Percentiles rank a stretch among this genome's conserved stretches.
Conservation (phyloP, 768 basidiomycete species). For the Mycena latifolia region DNA sequence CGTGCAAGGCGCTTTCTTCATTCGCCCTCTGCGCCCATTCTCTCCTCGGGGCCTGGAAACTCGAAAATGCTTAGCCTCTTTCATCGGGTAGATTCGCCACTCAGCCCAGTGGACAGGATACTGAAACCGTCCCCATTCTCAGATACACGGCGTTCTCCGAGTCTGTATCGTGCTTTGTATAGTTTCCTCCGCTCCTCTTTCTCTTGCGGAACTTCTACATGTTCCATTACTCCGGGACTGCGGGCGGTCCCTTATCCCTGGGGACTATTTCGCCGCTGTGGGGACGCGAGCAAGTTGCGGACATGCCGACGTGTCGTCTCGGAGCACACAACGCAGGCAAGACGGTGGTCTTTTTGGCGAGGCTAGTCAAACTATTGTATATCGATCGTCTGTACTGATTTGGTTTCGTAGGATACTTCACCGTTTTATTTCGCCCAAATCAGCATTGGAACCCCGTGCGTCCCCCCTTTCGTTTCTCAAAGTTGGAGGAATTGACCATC, state of each 20-base stretch:
- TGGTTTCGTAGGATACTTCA: background rate
- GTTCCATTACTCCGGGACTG: background rate
- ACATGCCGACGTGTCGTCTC: background rate
- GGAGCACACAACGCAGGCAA: background rate
- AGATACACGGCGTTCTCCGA: background rate
- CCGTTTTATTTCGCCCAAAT: constrained; percentile 11
- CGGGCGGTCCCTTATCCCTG: background rate
- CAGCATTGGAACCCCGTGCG: constrained; percentile 17
- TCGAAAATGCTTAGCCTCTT: background rate
- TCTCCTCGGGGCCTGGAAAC: too few species aligned
- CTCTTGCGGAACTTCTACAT: background rate
- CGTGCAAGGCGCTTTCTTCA: background rate
- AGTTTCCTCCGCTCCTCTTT: background rate
- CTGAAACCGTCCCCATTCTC: background rate
- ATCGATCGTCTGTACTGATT: background rate
- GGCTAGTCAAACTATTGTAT: background rate
- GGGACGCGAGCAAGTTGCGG: background rate
- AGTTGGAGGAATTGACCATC: background rate
- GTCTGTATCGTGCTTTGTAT: background rate
- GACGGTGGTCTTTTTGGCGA: background rate
- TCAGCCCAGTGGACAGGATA: background rate
- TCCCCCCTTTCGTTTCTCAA: background rate
- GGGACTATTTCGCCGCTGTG: background rate
- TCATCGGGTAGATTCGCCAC: background rate
- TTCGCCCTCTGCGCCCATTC: background rate